Conservation (phyloP, 176 grass and related monocot species). For the Ensete ventricosum region DNA sequence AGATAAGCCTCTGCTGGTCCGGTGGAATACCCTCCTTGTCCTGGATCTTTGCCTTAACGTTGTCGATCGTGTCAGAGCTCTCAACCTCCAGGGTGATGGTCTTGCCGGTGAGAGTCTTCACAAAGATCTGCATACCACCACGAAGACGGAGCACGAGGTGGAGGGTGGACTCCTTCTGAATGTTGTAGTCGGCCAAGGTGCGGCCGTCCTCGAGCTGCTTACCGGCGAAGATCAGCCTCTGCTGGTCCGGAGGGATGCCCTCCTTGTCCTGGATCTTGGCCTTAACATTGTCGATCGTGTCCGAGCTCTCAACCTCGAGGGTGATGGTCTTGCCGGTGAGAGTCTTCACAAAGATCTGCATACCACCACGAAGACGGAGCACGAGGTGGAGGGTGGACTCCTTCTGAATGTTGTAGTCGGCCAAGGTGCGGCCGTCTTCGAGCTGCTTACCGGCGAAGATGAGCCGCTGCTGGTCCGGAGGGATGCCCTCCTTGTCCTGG, state of each 20-base stretch:
- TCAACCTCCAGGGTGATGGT: slow-evolving; percentile 1
- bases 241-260: too few relatives aligned
- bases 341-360: slow-evolving; percentile 4
- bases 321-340: slow-evolving; percentile 1
- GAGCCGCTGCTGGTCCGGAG: too few relatives aligned
- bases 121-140: not conserved
- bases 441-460: not conserved
- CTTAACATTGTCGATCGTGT: slow-evolving; percentile 6
- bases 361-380: not conserved
- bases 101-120: not conserved
- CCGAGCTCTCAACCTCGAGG: not conserved
- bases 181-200: not conserved
- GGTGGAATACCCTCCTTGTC: too few relatives aligned
- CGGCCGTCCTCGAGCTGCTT: not conserved
- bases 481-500: too few relatives aligned
- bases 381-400: not conserved
- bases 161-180: not conserved
- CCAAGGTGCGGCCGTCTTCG: not conserved
- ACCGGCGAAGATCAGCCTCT: not conserved
- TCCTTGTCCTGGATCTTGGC: not conserved
- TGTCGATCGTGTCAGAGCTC: not conserved
- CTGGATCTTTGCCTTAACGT: too few relatives aligned
- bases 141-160: not conserved
- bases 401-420: not conserved
- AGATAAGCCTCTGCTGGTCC: too few relatives aligned